Conservation (phyloP, 257 asterid species). For the Datura wrightii region DNA sequence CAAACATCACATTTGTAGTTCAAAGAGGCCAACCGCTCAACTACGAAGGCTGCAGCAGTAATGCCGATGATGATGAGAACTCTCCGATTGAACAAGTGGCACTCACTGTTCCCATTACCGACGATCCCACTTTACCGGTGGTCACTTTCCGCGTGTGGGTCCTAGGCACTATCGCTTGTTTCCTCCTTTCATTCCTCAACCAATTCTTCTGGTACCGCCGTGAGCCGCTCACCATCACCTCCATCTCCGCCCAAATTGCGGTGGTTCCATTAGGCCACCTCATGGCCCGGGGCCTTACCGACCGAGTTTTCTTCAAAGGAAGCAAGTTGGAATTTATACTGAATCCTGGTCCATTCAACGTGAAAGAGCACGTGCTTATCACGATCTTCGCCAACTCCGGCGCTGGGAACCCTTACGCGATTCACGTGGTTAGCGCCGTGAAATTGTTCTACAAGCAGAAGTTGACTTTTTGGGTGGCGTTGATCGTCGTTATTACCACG, state of each 20-base stretch:
- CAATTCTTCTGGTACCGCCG: conserved; percentile 93
- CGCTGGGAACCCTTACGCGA: conserved; percentile 83
- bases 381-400: conserved; percentile 90
- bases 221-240: conserved; percentile 78
- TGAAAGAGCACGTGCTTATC: conserved; percentile 90
- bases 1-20: conserved; percentile 15
- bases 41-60: background rate
- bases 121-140: conserved; percentile 66
- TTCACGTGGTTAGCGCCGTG: conserved; percentile 82
- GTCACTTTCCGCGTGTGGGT: conserved; percentile 86
- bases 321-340: conserved; percentile 64
- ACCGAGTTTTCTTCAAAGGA: conserved; percentile 67
- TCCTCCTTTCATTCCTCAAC: conserved; percentile 82
- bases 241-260: conserved; percentile 89
- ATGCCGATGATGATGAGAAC: conserved; percentile 40
- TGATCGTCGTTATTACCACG: conserved; percentile 79
- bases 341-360: conserved; percentile 77
- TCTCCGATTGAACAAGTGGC: conserved; percentile 84
- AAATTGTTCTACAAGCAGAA: conserved; percentile 66
- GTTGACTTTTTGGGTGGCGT: conserved; percentile 79
- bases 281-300: conserved; percentile 64
- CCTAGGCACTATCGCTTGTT: conserved; percentile 68
- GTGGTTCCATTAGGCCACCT: conserved; percentile 91
- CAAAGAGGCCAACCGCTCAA: background rate
- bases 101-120: conserved; percentile 77